Percentiles rank a stretch among this genome's conserved stretches.
These are phyloP conservation scores for Rhamnella rubrinervis DNA, from an alignment of 331 rosid genomes.

Conservation along the genomic window DNA sequence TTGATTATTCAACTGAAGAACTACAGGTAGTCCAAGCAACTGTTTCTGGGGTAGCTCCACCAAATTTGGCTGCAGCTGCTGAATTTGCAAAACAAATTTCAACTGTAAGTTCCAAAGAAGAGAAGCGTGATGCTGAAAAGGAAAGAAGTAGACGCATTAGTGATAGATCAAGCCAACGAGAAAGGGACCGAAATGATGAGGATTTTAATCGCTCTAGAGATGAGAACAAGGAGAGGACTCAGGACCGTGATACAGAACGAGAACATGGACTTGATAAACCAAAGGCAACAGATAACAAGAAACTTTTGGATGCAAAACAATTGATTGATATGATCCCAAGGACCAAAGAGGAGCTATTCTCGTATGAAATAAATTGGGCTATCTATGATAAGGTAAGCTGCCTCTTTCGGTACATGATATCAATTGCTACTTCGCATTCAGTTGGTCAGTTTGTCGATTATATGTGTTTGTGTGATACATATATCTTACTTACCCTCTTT, in stretches of 20 bases:
- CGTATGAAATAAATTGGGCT: constrained; percentile 87
- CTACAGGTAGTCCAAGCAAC: constrained; percentile 80
- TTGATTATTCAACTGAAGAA: constrained; percentile 97
- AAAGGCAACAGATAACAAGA: constrained; percentile 71
- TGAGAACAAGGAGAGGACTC: constrained; percentile 57
- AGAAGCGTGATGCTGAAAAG: constrained; percentile 69
- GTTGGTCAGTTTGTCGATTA: background rate
- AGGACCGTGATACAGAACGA: constrained; percentile 62
- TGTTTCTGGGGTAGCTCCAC: constrained; percentile 59
- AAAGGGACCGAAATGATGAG: constrained; percentile 68
- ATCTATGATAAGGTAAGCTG: constrained; percentile 76
- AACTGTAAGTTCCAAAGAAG: constrained; percentile 70
- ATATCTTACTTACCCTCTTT: background rate
- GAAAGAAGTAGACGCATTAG: constrained; percentile 74
- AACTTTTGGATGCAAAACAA: constrained; percentile 86
- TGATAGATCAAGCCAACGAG: constrained; percentile 72
- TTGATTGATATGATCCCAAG: constrained; percentile 96
- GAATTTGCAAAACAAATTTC: constrained; percentile 95
- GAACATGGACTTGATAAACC: constrained; percentile 58
- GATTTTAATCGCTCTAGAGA: constrained; percentile 59
- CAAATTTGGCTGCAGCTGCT: constrained; percentile 96
- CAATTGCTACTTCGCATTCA: constrained; percentile 13
- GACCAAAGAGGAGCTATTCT: constrained; percentile 95
- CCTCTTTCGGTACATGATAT: background rate
- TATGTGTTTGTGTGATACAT: too few species aligned